Conservation (phyloP, 2,329 filamentous ascomycete genomes). For the Beauveria sp. region DNA sequence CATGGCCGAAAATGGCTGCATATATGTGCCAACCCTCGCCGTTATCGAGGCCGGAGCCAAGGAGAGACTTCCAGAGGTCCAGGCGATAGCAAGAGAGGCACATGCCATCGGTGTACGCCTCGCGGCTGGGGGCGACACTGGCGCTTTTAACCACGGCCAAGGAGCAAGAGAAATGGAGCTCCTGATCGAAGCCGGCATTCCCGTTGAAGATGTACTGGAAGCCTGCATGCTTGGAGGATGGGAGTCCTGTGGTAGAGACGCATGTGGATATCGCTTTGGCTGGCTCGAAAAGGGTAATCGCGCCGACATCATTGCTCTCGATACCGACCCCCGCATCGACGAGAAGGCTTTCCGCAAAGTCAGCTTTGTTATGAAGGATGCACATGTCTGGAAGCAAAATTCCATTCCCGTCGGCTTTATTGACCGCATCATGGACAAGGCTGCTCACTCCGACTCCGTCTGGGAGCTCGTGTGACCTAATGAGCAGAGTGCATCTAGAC, state of each 20-base stretch:
- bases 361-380: slow-evolving; percentile 52
- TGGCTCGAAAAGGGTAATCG: slow-evolving; percentile 39
- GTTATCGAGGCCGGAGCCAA: slow-evolving; percentile 30
- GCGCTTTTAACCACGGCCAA: slow-evolving; percentile 44
- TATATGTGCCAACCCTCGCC: slow-evolving; percentile 46
- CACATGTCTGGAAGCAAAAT: slow-evolving; percentile 37
- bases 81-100: slow-evolving; percentile 35
- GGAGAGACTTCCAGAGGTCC: slow-evolving; percentile 21
- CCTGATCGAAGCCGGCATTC: slow-evolving; percentile 42
- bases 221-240: slow-evolving; percentile 45
- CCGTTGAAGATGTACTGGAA: slow-evolving; percentile 40
- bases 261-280: slow-evolving; percentile 44
- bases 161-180: slow-evolving; percentile 46
- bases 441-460: not conserved
- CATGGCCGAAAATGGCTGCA: slow-evolving; percentile 35
- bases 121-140: slow-evolving; percentile 46
- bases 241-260: slow-evolving; percentile 46
- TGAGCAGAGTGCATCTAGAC: not conserved
- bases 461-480: not conserved
- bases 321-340: slow-evolving; percentile 35
- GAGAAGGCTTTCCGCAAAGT: slow-evolving; percentile 36
- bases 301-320: slow-evolving; percentile 44
- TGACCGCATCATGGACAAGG: slow-evolving; percentile 7
- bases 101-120: slow-evolving; percentile 39
- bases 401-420: slow-evolving; percentile 16